Percentiles rank a stretch among this genome's conserved stretches.
These are phyloP conservation scores for Boehmeria nivea DNA, from an alignment of 306 rosid species.

Conservation along the genomic window DNA sequence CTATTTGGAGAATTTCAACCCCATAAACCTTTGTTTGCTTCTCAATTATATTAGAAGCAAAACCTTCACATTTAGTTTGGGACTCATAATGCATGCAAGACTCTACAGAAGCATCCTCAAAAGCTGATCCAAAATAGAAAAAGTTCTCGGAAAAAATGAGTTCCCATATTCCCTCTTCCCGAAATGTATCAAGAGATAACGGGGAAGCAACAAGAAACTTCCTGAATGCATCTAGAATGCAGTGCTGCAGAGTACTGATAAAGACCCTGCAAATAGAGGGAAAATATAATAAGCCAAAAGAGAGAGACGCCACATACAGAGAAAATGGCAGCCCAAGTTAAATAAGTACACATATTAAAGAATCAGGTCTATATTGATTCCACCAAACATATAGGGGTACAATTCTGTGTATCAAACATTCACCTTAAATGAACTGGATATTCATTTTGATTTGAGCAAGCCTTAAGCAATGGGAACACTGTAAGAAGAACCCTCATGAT, in stretches of 20 bases:
- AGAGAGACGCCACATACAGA: neutral
- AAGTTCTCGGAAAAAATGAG: conserved; percentile 83
- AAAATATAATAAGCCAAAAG: conserved; percentile 9
- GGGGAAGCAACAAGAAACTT: conserved; percentile 69
- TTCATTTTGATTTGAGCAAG: conserved; percentile 75
- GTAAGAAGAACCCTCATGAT: conserved; percentile 65
- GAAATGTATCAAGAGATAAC: conserved; percentile 51
- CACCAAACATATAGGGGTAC: neutral
- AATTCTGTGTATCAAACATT: conserved; percentile 24
- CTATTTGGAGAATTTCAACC: conserved; percentile 62
- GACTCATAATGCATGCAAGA: conserved; percentile 27
- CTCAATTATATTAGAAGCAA: conserved; percentile 36
- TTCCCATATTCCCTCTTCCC: conserved; percentile 87
- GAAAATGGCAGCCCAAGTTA: conserved; percentile 12
- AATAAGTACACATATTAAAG: no score
- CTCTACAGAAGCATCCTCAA: conserved; percentile 42
- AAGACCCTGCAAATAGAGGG: conserved; percentile 56
- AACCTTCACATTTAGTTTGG: conserved; percentile 34
- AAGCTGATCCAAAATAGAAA: conserved; percentile 63
- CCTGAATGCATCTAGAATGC: conserved; percentile 58
- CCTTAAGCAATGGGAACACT: conserved; percentile 81
- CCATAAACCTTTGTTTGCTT: conserved; percentile 38
- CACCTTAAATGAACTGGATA: conserved; percentile 74
- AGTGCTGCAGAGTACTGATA: conserved; percentile 60
- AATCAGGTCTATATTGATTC: conserved; percentile 3